Conservation (phyloP, 140 eudicot genomes). For the Oenanthe javanica region DNA sequence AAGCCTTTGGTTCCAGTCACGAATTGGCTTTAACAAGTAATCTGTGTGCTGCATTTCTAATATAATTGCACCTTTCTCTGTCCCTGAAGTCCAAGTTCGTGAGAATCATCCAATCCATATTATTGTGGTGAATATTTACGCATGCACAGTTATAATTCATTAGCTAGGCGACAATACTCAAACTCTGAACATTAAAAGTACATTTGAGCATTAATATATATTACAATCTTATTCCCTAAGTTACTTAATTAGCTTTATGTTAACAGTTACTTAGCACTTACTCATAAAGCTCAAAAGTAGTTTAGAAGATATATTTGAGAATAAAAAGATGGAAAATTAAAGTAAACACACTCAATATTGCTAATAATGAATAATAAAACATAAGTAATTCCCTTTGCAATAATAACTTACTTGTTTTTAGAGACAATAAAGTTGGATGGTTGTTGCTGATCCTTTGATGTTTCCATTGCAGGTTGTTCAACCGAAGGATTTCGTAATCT, state of each 20-base stretch:
- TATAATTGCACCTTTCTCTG: slow-evolving; percentile 47
- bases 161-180: not conserved
- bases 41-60: slow-evolving; percentile 68
- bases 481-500: slow-evolving; percentile 33
- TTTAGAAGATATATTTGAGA: not conserved
- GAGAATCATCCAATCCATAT: not conserved
- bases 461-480: slow-evolving; percentile 40
- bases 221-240: not conserved
- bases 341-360: slow-evolving; percentile 1
- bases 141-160: not conserved
- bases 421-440: slow-evolving; percentile 31
- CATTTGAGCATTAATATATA: not conserved
- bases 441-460: slow-evolving; percentile 22
- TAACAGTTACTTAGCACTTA: slow-evolving; percentile 7
- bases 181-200: not conserved
- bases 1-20: slow-evolving; percentile 40
- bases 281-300: slow-evolving; percentile 12
- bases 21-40: slow-evolving; percentile 28
- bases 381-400: not conserved
- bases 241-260: not conserved
- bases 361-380: not conserved
- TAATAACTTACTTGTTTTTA: slow-evolving; percentile 58
- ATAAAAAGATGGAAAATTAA: not conserved
- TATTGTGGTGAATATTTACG: not conserved
- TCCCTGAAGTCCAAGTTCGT: slow-evolving; percentile 40